A percentile compares a stretch with the other conserved stretches of the same genome.
Conservation (phyloP, 371 early-diverging fungal species). For the Mucor sp. region DNA sequence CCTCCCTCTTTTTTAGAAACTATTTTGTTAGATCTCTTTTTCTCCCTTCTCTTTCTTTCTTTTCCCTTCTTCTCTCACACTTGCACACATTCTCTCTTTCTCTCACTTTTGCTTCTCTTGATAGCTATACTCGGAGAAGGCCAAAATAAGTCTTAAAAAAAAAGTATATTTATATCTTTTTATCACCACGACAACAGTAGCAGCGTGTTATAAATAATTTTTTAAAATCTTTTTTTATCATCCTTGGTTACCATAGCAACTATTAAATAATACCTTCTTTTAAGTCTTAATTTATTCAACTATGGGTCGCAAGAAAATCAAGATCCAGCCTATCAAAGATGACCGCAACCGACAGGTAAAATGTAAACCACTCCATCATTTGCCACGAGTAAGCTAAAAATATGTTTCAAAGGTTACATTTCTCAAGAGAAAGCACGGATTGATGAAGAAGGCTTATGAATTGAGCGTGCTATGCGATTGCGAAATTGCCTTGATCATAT, state of each 20-base stretch:
- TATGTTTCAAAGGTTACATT: slow-evolving; percentile 15
- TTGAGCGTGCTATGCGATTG: slow-evolving; percentile 96
- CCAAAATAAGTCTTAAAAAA: neutral
- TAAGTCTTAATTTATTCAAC: neutral
- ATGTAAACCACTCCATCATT: neutral
- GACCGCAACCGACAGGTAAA: slow-evolving; percentile 92
- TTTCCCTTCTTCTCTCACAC: neutral
- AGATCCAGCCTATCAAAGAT: slow-evolving; percentile 92
- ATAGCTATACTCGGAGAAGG: neutral
- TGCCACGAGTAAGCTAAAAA: neutral
- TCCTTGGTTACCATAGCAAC: slow-evolving; percentile 4
- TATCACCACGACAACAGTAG: slow-evolving; percentile 10
- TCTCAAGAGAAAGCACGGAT: slow-evolving; percentile 56
- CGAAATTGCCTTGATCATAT: slow-evolving; percentile 94
- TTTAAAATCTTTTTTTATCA: slow-evolving; percentile 9
- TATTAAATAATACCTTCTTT: neutral
- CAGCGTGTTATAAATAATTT: neutral
- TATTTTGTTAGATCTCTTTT: neutral
- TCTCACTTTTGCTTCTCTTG: neutral
- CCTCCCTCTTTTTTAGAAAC: neutral
- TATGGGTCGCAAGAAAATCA: slow-evolving; percentile 98
- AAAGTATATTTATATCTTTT: slow-evolving; percentile 2
- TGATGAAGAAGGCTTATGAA: slow-evolving; percentile 99
- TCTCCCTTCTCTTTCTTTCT: neutral
- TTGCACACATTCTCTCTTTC: neutral